phyloP scores from a whole-genome alignment of 2,329 filamentous ascomycete species.

The Beauveria sp. region DNA sequence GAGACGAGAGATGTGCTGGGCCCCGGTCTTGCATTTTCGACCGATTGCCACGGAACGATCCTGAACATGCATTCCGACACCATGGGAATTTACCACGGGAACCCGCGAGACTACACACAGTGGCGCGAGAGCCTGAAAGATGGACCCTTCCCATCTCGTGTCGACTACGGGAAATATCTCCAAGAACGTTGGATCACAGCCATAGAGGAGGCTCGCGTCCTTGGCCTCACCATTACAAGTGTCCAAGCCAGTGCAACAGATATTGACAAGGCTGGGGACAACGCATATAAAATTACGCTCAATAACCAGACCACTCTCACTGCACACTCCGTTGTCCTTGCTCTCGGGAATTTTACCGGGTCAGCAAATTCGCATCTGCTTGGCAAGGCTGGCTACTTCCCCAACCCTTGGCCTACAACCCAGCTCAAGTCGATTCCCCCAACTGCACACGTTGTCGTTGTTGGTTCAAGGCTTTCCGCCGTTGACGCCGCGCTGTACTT shows the following conservation, averaged over 20 bases:
- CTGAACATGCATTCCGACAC: constrained; percentile 12
- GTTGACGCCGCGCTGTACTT: constrained; percentile 8
- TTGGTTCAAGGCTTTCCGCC: constrained; percentile 5
- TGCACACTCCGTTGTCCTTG: not conserved
- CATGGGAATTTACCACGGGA: constrained; percentile 10
- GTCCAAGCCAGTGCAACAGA: not conserved
- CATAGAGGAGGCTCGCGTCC: not conserved
- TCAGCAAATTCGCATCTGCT: constrained; percentile 2
- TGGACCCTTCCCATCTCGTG: constrained; percentile 9
- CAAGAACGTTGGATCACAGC: not conserved
- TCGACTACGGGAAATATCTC: constrained; percentile 5
- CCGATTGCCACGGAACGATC: constrained; percentile 9
- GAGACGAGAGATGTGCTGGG: not conserved
- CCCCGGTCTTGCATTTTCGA: constrained; percentile 8
- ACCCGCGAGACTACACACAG: constrained; percentile 10
- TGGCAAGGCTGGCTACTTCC: constrained; percentile 4
- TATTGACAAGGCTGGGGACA: not conserved
- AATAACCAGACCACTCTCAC: not conserved
- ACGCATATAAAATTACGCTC: not conserved
- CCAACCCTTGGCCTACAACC: constrained; percentile 9
- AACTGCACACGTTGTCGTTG: constrained; percentile 1
- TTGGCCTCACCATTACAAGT: not conserved
- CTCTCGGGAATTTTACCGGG: constrained; percentile 8
- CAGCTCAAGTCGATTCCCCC: not conserved
- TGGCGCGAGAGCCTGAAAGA: constrained; percentile 4